phyloP scores from a whole-genome alignment of 257 asterid species.

The Nicotiana undulata region DNA sequence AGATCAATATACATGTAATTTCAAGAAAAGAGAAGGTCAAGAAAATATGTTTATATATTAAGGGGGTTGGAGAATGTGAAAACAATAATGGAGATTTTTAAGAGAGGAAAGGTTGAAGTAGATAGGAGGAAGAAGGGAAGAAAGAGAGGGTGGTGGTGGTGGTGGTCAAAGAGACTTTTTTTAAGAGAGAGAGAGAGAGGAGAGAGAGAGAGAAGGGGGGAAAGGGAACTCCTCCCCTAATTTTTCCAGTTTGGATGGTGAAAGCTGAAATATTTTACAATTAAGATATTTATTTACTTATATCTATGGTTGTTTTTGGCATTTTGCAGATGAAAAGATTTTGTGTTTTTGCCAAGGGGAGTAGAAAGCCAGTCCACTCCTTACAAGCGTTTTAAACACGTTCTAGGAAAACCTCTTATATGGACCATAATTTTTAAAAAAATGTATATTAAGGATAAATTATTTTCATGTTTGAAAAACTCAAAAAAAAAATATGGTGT shows the following conservation, averaged over 20 bases:
- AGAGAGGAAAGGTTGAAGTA: slow-evolving; percentile 46
- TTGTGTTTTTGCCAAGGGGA: background rate
- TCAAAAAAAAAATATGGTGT: background rate
- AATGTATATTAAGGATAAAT: background rate
- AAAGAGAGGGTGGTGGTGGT: slow-evolving; percentile 43
- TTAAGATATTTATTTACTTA: background rate
- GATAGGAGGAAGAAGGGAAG: slow-evolving; percentile 53
- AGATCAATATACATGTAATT: background rate
- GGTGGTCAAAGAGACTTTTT: slow-evolving; percentile 53
- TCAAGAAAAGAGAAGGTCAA: slow-evolving; percentile 3
- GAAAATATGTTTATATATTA: background rate
- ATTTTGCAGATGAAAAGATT: background rate
- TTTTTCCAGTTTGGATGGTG: background rate
- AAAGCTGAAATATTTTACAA: background rate
- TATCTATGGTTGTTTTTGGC: background rate
- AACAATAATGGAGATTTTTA: slow-evolving; percentile 14
- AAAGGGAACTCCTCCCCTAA: background rate
- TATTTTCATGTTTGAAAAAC: background rate
- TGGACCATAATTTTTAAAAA: background rate
- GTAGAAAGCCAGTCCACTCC: slow-evolving; percentile 8
- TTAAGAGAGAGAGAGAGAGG: background rate
- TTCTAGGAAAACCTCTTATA: background rate
- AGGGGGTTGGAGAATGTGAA: slow-evolving; percentile 16
- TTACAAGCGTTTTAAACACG: background rate
- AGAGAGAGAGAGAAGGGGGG: too few species aligned